Percentiles rank a stretch among this genome's conserved stretches.
phyloP scores from a whole-genome alignment of 352 stramenopile species.

The Globisporangium spiculum region DNA sequence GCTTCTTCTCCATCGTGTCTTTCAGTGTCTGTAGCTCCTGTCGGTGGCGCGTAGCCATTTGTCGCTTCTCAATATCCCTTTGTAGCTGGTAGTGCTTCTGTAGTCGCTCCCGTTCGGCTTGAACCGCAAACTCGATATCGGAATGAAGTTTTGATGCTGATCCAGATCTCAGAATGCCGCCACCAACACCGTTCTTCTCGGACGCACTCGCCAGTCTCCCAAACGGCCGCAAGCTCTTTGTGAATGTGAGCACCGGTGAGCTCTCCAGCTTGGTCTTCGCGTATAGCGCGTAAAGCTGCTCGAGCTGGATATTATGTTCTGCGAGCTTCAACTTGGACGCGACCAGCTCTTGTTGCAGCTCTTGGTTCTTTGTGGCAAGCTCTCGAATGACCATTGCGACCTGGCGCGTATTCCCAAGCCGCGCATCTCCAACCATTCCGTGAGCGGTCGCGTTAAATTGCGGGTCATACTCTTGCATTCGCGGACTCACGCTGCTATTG shows the following conservation, averaged over 20 bases:
- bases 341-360: constrained; percentile 48
- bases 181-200: background rate
- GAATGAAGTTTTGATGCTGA: constrained; percentile 26
- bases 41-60: constrained; percentile 25
- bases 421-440: background rate
- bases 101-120: constrained; percentile 38
- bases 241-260: constrained; percentile 31
- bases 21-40: constrained; percentile 23
- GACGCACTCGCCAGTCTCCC: constrained; percentile 11
- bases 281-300: constrained; percentile 63
- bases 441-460: background rate
- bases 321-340: constrained; percentile 47
- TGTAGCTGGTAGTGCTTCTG: constrained; percentile 40
- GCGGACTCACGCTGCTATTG: background rate
- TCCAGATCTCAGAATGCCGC: too few relatives aligned
- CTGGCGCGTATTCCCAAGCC: constrained; percentile 23
- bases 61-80: constrained; percentile 23
- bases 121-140: constrained; percentile 53
- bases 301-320: constrained; percentile 60
- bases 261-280: constrained; percentile 37
- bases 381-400: constrained; percentile 36
- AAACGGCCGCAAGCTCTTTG: constrained; percentile 40
- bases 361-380: constrained; percentile 39
- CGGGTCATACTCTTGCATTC: background rate
- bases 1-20: constrained; percentile 37